Evolutionary conservation across 2,329 filamentous ascomycete species (phyloP), one percentile per base, ranked within the genome.

Genomic region (Microsporum canis): DNA sequence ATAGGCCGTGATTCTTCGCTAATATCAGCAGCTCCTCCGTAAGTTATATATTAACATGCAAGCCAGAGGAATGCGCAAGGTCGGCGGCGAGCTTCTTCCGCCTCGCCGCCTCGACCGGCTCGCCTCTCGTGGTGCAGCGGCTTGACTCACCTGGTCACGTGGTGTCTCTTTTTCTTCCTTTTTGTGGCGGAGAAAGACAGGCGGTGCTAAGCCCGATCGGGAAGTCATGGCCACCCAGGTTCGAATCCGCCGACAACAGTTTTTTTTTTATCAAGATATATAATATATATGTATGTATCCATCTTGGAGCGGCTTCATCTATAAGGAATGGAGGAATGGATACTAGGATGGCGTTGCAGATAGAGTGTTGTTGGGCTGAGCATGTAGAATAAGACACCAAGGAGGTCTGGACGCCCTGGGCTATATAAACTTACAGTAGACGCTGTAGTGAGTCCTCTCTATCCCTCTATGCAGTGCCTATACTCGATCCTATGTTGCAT

Each of bases 71-170:
- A 63, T 61, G 59, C 55, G 62, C 62, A 55, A 61, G 60, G 58
- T 39, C 60, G 58, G 62, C 60, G 62, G 57, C 14, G 8, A 34
- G n/a, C n/a, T n/a, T n/a, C 51, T 29, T 31, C 17, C 51, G 51
- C 51, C 39, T 23, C 51, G 49, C 23, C 51, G 51, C 31, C 31
- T 27, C 8, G 33, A 27, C 47, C 17, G 23, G 33, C 56, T 63
- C 29, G 12, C 27, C 47, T 29, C 36, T 27, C 41, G 53, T 64
- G 62, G 62, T 61, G 62, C 62, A 64, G 43, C 45, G 60, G 62
- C 62, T 41, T 31, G 31, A 43, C 38, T n/a, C 29, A 41, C 3
- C 2, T 17, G 17, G 45, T 60, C 62, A 62, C 60, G 62, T 60
- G 60, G 5, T 36, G 3, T 3, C 10, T 38, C n/a, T 55, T 55